Evolutionary conservation across 1,284 basidiomycete species (phyloP).

Genomic region (Ustilago nuda): DNA sequence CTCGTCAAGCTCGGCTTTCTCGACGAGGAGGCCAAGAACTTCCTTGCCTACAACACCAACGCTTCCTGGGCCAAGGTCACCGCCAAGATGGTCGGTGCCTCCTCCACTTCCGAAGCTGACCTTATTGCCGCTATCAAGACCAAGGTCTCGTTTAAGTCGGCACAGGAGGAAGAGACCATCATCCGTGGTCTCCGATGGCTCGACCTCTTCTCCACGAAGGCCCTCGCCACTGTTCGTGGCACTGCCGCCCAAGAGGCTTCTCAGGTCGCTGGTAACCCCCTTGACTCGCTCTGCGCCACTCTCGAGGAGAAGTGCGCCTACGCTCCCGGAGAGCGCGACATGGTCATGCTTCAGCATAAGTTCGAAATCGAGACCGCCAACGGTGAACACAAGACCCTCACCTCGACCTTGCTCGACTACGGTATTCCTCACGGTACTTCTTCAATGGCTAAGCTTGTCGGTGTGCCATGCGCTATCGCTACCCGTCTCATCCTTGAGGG

Average conservation of each 20-base stretch:
- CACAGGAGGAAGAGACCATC: conserved; percentile 56
- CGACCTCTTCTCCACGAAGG: conserved; percentile 80
- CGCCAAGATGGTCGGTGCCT: conserved; percentile 81
- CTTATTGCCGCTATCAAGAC: conserved; percentile 56
- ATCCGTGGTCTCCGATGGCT: conserved; percentile 80
- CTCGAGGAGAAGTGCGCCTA: conserved; percentile 94
- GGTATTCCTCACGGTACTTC: conserved; percentile 82
- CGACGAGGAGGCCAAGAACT: conserved; percentile 80
- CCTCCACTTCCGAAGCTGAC: conserved; percentile 74
- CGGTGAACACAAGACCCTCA: conserved; percentile 82
- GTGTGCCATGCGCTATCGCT: conserved; percentile 93
- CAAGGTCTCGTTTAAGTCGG: conserved; percentile 56
- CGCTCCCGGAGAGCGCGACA: conserved; percentile 88
- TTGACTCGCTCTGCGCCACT: conserved; percentile 92
- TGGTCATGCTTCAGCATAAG: conserved; percentile 98
- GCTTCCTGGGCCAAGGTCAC: conserved; percentile 76
- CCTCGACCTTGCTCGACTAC: conserved; percentile 91
- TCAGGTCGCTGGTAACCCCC: conserved; percentile 80
- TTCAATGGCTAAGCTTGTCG: conserved; percentile 95
- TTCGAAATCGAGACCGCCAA: conserved; percentile 58
- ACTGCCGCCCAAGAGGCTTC: conserved; percentile 73
- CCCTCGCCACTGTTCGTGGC: conserved; percentile 71
- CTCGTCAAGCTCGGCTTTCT: conserved; percentile 91
- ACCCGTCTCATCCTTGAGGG: conserved; percentile 79
- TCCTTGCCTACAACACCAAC: conserved; percentile 70